Conservation (phyloP, 208 protist species). For the Endotrypanum monterogeii region DNA sequence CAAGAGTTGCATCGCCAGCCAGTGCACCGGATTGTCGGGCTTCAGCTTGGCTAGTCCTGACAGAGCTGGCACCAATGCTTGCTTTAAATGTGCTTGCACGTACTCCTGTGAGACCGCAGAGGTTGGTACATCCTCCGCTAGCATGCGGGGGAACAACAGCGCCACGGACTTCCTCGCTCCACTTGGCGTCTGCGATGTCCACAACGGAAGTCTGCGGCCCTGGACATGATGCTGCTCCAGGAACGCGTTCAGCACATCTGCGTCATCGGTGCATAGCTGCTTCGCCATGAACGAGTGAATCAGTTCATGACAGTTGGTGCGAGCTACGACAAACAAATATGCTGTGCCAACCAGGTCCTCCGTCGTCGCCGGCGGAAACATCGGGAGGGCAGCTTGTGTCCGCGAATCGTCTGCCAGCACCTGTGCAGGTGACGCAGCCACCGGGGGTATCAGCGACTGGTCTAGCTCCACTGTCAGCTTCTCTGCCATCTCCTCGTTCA, state of each 20-base stretch:
- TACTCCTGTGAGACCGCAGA: constrained; percentile 70
- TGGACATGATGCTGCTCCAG: constrained; percentile 25
- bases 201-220: constrained; percentile 31
- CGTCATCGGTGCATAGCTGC: constrained; percentile 52
- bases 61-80: constrained; percentile 82
- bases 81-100: constrained; percentile 82
- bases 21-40: constrained; percentile 83
- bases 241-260: constrained; percentile 26
- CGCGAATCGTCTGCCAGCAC: neutral
- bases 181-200: constrained; percentile 32
- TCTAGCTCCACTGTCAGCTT: constrained; percentile 62
- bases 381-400: constrained; percentile 24
- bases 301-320: constrained; percentile 60
- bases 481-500: constrained; percentile 79
- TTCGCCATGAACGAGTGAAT: constrained; percentile 48
- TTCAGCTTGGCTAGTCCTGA: constrained; percentile 81
- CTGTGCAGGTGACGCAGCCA: neutral
- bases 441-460: constrained; percentile 13
- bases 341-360: constrained; percentile 64
- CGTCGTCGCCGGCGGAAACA: constrained; percentile 19
- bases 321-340: constrained; percentile 79
- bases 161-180: constrained; percentile 57
- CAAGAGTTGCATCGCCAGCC: constrained; percentile 87
- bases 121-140: constrained; percentile 70
- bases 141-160: constrained; percentile 81